Evolutionary conservation across 768 basidiomycete genomes (phyloP).

Genomic region (Mycena floridula): DNA sequence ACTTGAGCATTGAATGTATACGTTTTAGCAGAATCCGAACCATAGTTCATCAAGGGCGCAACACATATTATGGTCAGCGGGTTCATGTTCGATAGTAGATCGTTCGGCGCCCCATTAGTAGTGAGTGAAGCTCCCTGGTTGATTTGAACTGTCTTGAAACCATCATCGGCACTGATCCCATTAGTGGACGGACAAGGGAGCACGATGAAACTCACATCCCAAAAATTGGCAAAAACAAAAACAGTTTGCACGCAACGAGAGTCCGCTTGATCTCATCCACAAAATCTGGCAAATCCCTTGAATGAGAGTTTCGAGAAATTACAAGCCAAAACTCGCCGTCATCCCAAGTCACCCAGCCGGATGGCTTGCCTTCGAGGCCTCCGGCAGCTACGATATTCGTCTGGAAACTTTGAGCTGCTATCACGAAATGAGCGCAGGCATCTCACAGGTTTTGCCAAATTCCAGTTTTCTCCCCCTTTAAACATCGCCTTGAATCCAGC

Average conservation of each 20-base stretch:
- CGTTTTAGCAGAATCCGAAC: no score
- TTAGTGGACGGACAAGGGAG: no score
- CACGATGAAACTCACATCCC: conserved; percentile 9
- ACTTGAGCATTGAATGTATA: no score
- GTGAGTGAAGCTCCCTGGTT: conserved; percentile 24
- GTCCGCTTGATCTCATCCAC: conserved; percentile 26
- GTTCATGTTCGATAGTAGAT: conserved; percentile 26
- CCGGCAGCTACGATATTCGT: conserved; percentile 13
- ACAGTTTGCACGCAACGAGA: conserved; percentile 24
- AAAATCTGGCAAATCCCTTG: no score
- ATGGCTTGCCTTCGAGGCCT: no score
- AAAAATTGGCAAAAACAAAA: conserved; percentile 25
- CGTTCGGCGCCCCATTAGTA: conserved; percentile 24
- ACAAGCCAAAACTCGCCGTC: no score
- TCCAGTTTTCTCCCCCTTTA: conserved; percentile 22
- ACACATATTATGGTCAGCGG: conserved; percentile 23
- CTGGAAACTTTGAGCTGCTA: conserved; percentile 2
- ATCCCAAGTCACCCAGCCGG: conserved; percentile 24
- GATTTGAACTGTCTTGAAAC: conserved; percentile 19
- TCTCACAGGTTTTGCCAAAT: conserved; percentile 19
- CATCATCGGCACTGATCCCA: conserved; percentile 24
- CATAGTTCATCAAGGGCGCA: conserved; percentile 21
- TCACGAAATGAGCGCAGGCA: no score
- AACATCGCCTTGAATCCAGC: conserved; percentile 10
- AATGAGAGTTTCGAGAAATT: no score